These are phyloP conservation scores for Trifolium repens DNA, from an alignment of 306 rosid genomes.

Conservation along the genomic window DNA sequence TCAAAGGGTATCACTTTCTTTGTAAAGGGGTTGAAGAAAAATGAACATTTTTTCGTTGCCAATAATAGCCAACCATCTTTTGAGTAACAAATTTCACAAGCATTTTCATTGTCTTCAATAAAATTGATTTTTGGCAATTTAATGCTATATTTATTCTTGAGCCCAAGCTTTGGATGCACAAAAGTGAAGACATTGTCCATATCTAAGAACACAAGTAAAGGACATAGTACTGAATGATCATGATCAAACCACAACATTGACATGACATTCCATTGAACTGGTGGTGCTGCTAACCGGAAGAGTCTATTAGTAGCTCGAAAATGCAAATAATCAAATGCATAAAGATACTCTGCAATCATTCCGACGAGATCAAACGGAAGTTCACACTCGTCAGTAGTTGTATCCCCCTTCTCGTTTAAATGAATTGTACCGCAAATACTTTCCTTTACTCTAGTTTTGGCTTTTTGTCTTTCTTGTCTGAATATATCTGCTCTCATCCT, in stretches of 20 bases:
- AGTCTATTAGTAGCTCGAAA: background rate
- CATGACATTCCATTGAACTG: background rate
- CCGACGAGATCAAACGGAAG: background rate
- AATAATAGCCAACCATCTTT: slow-evolving; percentile 27
- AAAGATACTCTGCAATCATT: background rate
- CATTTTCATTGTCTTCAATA: background rate
- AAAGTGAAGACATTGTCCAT: background rate
- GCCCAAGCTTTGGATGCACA: slow-evolving; percentile 9
- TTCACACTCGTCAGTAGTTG: background rate
- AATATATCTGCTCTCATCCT: background rate
- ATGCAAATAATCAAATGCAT: background rate
- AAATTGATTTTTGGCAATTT: background rate
- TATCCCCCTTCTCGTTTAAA: background rate
- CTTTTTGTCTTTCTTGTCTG: background rate
- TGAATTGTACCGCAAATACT: background rate
- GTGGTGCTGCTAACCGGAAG: background rate
- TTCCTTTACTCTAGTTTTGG: background rate
- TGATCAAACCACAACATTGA: slow-evolving; percentile 4
- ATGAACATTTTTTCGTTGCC: background rate
- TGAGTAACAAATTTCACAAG: background rate
- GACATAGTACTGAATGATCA: background rate
- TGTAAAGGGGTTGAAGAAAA: slow-evolving; percentile 31
- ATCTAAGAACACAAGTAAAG: background rate
- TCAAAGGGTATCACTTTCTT: background rate
- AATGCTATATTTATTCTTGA: background rate